Base-by-base conservation (phyloP, 371 early-diverging fungal genomes). In the Actinomortierella wolfii region DNA sequence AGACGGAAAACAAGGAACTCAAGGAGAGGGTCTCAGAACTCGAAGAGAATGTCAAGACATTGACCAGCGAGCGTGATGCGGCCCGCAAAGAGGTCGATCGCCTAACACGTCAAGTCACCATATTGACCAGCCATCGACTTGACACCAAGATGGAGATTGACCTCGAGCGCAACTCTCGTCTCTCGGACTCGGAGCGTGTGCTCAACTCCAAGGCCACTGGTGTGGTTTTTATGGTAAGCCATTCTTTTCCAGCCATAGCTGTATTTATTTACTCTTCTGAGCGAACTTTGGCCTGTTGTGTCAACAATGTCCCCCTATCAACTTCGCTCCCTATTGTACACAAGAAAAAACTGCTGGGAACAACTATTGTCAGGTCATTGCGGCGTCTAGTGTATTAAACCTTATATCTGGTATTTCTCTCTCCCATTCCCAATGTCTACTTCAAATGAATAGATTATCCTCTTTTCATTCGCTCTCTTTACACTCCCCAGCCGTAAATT, bases 201-300 rank as follows among this genome's bases (percentile, higher is more conserved):
- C 56, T 77, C 29, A 70, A 68, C 60, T 73, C 69, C 34, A 78
- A 73, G 57, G 73, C 83, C 11, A 82, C 84, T 1, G 87, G 89
- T 2, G 81, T 87, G 17, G 87, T 89, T 15, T 87, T 91, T 55
- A 89, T 89, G 91, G 89, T 89, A 79, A 77, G 65, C 41, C 9
- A 2, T 4, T 34, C 11, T 43, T 34, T 42, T 23, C 26, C 34
- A 43, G 18, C 43, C 59, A 40, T 34, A 11, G 40, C 17, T 49
- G 41, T 50, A 54, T 58, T 46, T 57, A 18, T 11, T 28, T 20
- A 6, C 34, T 34, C 7, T 34, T 34, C 7, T 34, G 34, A 11
- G 11, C 11, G 34, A 34, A 34, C 34, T 34, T 34, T 34, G 34
- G 11, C 34, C 4, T 34, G 34, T 34, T 34, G 34, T 34, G 34